These are phyloP conservation scores for Sporothrix inflata DNA, from an alignment of 2,329 filamentous ascomycete species.

Conservation along the genomic window DNA sequence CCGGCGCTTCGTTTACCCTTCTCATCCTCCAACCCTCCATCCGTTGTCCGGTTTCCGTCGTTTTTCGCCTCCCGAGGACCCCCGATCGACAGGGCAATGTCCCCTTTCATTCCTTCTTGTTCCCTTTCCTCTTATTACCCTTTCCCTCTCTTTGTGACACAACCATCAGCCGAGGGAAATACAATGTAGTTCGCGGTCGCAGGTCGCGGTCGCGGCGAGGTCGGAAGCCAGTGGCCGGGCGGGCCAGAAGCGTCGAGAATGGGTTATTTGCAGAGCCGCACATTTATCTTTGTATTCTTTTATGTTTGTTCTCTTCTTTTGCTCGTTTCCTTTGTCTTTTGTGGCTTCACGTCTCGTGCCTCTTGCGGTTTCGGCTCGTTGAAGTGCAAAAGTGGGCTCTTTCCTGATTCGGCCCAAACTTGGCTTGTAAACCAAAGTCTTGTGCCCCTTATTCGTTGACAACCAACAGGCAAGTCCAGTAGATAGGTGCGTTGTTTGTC, in stretches of 20 bases:
- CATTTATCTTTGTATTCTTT: background rate
- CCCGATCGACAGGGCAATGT: constrained; percentile 7
- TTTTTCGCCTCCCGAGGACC: background rate
- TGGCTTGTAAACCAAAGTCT: background rate
- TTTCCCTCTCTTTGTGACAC: background rate
- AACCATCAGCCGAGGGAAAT: background rate
- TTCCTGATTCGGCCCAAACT: constrained; percentile 10
- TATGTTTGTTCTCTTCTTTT: background rate
- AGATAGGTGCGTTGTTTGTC: background rate
- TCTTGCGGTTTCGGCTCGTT: background rate
- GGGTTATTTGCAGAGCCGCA: background rate
- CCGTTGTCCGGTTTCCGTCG: background rate
- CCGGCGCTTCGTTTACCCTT: background rate
- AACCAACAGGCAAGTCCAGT: background rate
- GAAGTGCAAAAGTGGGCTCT: background rate
- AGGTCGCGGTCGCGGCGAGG: background rate
- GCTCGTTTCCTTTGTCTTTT: background rate
- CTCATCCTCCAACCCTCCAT: background rate
- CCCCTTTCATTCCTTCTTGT: background rate
- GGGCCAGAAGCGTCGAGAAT: background rate
- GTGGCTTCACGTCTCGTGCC: background rate
- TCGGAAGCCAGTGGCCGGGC: background rate
- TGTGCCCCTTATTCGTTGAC: background rate
- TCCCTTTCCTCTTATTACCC: background rate
- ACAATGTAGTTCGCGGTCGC: background rate